phyloP scores from a whole-genome alignment of 371 early-diverging fungal genomes.

The Circinella umbellata region DNA sequence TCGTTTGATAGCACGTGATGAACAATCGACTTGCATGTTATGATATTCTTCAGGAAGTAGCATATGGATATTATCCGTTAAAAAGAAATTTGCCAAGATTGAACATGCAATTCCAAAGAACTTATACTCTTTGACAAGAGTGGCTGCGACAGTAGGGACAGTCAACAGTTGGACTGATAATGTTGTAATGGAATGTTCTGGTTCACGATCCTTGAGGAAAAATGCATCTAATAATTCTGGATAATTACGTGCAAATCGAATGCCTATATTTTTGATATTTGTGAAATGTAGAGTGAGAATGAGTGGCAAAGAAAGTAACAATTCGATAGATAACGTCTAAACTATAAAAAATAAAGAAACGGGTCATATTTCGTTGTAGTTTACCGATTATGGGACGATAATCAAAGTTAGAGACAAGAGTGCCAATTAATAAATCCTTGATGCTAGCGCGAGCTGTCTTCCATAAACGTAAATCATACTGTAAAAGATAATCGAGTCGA shows the following conservation, averaged over 20 bases:
- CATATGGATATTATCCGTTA: slow-evolving; percentile 57
- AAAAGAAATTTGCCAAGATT: slow-evolving; percentile 73
- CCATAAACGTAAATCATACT: slow-evolving; percentile 89
- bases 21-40: slow-evolving; percentile 72
- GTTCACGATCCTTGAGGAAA: slow-evolving; percentile 86
- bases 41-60: slow-evolving; percentile 37
- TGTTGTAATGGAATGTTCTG: slow-evolving; percentile 81
- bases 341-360: too few species aligned
- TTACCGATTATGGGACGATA: slow-evolving; percentile 80
- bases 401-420: slow-evolving; percentile 78
- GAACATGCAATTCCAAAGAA: slow-evolving; percentile 74
- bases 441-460: slow-evolving; percentile 80
- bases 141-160: slow-evolving; percentile 85
- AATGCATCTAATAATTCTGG: slow-evolving; percentile 76
- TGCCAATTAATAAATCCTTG: slow-evolving; percentile 85
- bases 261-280: slow-evolving; percentile 22
- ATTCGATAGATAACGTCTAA: too few species aligned
- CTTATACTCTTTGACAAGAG: slow-evolving; percentile 79
- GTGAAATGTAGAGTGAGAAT: not conserved
- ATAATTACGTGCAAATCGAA: slow-evolving; percentile 84
- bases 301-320: not conserved
- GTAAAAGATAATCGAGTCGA: slow-evolving; percentile 83
- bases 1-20: slow-evolving; percentile 73
- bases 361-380: not conserved
- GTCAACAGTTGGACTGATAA: slow-evolving; percentile 95